These are phyloP conservation scores for Vaccinium vitisidaea DNA, from an alignment of 148 eudicot genomes.

Conservation along the genomic window DNA sequence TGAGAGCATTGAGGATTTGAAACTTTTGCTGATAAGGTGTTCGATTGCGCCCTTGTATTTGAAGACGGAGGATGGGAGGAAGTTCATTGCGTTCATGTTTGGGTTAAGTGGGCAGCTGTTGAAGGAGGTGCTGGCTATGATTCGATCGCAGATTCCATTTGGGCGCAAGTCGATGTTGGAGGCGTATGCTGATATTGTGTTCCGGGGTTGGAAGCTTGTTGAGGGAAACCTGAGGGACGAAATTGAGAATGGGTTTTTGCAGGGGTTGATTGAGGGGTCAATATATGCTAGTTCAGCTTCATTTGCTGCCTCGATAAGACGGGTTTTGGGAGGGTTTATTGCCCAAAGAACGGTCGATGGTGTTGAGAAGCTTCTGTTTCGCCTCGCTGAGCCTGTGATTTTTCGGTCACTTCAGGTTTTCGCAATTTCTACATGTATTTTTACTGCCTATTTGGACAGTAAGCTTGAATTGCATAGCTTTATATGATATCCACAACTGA, in stretches of 20 bases:
- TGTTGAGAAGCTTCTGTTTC: conserved; percentile 81
- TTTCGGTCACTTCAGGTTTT: conserved; percentile 88
- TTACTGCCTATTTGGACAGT: not conserved
- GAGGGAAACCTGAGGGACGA: conserved; percentile 56
- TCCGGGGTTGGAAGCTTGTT: conserved; percentile 75
- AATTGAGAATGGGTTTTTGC: conserved; percentile 78
- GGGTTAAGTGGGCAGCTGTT: conserved; percentile 65
- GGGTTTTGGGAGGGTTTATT: conserved; percentile 69
- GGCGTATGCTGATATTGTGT: conserved; percentile 78
- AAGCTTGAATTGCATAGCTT: not conserved
- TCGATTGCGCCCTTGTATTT: conserved; percentile 73
- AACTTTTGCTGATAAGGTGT: conserved; percentile 64
- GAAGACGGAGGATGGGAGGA: conserved; percentile 81
- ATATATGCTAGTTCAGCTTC: conserved; percentile 49
- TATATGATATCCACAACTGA: not conserved
- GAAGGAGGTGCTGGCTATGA: conserved; percentile 74
- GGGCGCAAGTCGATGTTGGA: conserved; percentile 84
- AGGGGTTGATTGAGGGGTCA: conserved; percentile 72
- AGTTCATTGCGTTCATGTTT: conserved; percentile 73
- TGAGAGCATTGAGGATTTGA: conserved; percentile 89
- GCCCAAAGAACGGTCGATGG: conserved; percentile 73
- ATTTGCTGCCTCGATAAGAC: conserved; percentile 73
- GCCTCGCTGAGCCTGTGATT: conserved; percentile 84
- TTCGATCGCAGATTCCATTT: conserved; percentile 77
- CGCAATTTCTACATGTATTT: not conserved